These are phyloP conservation scores for Cryptosporidium ryanae DNA, from an alignment of 169 alveolate genomes.

Conservation along the genomic window DNA sequence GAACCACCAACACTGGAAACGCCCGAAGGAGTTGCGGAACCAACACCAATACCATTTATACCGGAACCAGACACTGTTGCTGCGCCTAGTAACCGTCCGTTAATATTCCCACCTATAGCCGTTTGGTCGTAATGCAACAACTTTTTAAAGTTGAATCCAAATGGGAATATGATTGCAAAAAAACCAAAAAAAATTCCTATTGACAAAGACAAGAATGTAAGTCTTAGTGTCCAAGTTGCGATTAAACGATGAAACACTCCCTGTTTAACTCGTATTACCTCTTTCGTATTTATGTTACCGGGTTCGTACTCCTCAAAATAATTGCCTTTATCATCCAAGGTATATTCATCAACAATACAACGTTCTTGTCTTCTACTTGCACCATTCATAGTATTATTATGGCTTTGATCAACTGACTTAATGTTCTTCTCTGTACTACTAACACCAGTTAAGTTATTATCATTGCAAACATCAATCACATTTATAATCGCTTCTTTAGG, in stretches of 20 bases:
- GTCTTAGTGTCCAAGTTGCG: conserved; percentile 56
- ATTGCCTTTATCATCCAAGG: neutral
- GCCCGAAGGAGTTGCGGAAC: no score
- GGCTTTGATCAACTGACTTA: neutral
- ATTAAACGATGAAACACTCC: conserved; percentile 65
- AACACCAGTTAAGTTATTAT: neutral
- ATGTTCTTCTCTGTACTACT: neutral
- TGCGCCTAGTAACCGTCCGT: no score
- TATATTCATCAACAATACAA: conserved; percentile 36
- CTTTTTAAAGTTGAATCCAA: conserved; percentile 43
- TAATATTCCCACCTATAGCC: no score
- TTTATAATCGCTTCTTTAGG: neutral
- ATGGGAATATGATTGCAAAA: conserved; percentile 56
- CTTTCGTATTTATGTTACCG: neutral
- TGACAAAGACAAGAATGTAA: conserved; percentile 30
- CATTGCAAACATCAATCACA: neutral
- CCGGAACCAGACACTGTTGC: no score
- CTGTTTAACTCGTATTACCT: conserved; percentile 31
- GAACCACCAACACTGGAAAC: no score
- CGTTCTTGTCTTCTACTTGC: conserved; percentile 50
- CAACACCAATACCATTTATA: no score
- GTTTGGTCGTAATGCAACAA: neutral
- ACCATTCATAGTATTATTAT: neutral
- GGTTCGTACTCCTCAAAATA: conserved; percentile 27
- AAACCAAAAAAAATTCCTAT: conserved; percentile 52